These are phyloP conservation scores for Gloeostereum incarnatum DNA, from an alignment of 768 basidiomycete genomes.

Conservation along the genomic window DNA sequence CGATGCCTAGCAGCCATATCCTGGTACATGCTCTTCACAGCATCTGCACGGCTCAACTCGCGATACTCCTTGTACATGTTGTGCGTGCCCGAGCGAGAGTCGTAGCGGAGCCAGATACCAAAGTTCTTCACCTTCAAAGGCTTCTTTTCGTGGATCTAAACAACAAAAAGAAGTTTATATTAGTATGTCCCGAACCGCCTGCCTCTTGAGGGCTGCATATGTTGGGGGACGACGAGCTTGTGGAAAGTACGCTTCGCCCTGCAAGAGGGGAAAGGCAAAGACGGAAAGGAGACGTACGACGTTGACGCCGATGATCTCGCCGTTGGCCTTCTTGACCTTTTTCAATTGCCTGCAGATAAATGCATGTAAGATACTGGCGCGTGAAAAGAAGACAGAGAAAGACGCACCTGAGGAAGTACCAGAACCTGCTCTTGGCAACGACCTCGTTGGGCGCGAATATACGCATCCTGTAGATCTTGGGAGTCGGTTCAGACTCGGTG, in stretches of 20 bases:
- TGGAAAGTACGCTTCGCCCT: conserved; percentile 29
- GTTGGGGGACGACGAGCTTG: conserved; percentile 27
- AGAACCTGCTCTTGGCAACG: conserved; percentile 98
- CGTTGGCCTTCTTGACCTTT: conserved; percentile 99
- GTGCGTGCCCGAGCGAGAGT: conserved; percentile 98
- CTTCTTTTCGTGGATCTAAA: conserved; percentile 95
- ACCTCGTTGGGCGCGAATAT: conserved; percentile 99
- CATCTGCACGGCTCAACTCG: conserved; percentile 88
- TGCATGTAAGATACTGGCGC: not conserved
- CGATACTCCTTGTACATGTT: conserved; percentile 99
- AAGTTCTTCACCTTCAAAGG: conserved; percentile 99
- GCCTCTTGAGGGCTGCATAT: conserved; percentile 82
- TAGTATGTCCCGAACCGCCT: conserved; percentile 61
- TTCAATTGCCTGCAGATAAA: conserved; percentile 71
- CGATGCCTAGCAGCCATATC: conserved; percentile 99
- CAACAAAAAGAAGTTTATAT: conserved; percentile 11
- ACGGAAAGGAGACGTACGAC: conserved; percentile 72
- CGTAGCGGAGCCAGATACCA: conserved; percentile 99
- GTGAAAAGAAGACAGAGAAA: not conserved
- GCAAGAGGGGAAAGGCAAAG: too few species aligned
- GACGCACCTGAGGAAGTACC: conserved; percentile 92
- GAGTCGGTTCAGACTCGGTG: conserved; percentile 84
- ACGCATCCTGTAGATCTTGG: conserved; percentile 99
- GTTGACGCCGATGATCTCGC: conserved; percentile 98
- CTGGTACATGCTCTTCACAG: conserved; percentile 96